phyloP scores from a whole-genome alignment of 345 rosid species.

The Capsella bursapastoris region DNA sequence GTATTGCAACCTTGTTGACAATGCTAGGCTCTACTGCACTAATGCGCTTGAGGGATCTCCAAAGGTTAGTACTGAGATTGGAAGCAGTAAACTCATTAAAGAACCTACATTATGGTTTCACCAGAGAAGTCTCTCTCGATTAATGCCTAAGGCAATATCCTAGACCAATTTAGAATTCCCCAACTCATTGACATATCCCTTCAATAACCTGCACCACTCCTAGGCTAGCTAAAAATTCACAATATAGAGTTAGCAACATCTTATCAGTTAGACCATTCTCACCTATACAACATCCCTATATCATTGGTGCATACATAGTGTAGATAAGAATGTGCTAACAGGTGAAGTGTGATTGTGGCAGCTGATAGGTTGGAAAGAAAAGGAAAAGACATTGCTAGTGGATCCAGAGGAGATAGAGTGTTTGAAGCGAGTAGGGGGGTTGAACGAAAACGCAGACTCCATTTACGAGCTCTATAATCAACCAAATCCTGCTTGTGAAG shows the following conservation, averaged over 20 bases:
- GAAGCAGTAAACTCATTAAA: neutral
- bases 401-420: conserved; percentile 87
- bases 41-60: conserved; percentile 84
- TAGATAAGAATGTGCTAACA: conserved; percentile 39
- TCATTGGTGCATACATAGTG: neutral
- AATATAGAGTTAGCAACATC: neutral
- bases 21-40: conserved; percentile 83
- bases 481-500: conserved; percentile 71
- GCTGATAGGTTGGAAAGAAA: conserved; percentile 98
- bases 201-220: neutral
- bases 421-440: conserved; percentile 60
- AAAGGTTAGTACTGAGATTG: conserved; percentile 52
- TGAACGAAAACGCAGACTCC: conserved; percentile 84
- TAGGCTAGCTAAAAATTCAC: neutral
- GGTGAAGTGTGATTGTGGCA: conserved; percentile 43
- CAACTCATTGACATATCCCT: neutral
- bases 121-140: neutral
- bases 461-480: conserved; percentile 68
- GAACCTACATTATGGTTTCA: neutral
- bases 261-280: neutral
- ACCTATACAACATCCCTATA: neutral
- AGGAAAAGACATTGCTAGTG: conserved; percentile 78
- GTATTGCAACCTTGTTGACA: conserved; percentile 82
- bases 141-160: conserved; percentile 1
- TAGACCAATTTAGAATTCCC: conserved; percentile 7